These are phyloP conservation scores for Clarireedia sp. DNA, from an alignment of 2,329 filamentous ascomycete species.

Conservation along the genomic window DNA sequence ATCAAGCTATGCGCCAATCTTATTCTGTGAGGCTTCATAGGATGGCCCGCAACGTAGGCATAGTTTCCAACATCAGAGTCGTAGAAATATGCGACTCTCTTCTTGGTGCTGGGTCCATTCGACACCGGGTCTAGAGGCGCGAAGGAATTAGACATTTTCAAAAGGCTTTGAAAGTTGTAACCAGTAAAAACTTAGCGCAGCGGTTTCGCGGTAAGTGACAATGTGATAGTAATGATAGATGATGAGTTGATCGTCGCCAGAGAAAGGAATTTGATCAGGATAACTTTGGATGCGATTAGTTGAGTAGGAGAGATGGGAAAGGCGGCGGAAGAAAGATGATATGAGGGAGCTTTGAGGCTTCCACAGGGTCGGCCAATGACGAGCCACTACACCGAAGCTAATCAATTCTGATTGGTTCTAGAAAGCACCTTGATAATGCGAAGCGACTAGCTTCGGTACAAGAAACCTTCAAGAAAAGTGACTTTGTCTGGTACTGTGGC, in stretches of 20 bases:
- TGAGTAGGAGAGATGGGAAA: not conserved
- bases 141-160: conserved; percentile 30
- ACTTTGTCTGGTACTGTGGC: not conserved
- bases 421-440: not conserved
- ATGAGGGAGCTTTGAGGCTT: conserved; percentile 2
- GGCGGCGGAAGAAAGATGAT: not conserved
- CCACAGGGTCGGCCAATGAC: conserved; percentile 2
- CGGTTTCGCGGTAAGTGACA: not conserved
- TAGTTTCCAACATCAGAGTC: conserved; percentile 98
- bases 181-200: not conserved
- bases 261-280: not conserved
- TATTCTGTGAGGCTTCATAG: conserved; percentile 98
- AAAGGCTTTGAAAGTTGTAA: conserved; percentile 3
- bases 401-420: not conserved
- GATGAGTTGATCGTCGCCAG: no score
- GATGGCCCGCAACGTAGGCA: conserved; percentile 91
- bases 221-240: no score
- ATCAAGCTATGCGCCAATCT: conserved; percentile 92
- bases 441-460: no score
- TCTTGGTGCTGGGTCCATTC: conserved; percentile 45
- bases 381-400: not conserved
- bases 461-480: not conserved
- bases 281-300: not conserved
- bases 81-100: conserved; percentile 97
- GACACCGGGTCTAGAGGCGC: conserved; percentile 44